Percentiles rank a stretch among this genome's conserved stretches.
phyloP scores from a whole-genome alignment of 192 early-diverging fungal genomes.

The Backusella luteola region DNA sequence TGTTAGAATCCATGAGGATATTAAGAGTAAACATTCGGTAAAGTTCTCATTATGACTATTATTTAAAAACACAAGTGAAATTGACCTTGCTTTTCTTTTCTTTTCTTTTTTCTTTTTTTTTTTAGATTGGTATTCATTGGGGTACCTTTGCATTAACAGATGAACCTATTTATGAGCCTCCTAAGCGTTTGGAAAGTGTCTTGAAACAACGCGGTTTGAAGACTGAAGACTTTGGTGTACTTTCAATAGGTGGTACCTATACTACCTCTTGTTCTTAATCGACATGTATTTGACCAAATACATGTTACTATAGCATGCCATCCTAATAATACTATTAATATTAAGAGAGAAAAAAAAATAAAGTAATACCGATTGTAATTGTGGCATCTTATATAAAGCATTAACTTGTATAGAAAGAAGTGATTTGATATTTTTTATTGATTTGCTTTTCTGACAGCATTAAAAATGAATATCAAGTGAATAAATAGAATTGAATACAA shows the following conservation, averaged over 20 bases:
- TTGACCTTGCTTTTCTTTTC: neutral
- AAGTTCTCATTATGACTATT: neutral
- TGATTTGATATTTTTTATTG: too few relatives aligned
- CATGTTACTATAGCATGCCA: too few relatives aligned
- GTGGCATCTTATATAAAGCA: too few relatives aligned
- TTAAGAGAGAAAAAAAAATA: too few relatives aligned
- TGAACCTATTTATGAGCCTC: constrained; percentile 71
- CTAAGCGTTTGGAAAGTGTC: constrained; percentile 51
- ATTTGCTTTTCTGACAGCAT: too few relatives aligned
- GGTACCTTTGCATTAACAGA: constrained; percentile 77
- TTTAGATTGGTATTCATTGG: constrained; percentile 79
- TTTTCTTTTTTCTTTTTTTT: too few relatives aligned
- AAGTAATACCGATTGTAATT: too few relatives aligned
- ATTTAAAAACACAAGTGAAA: neutral
- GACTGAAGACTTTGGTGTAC: constrained; percentile 39
- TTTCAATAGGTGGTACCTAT: constrained; percentile 52
- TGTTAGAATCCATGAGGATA: constrained; percentile 74
- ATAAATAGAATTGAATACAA: too few relatives aligned
- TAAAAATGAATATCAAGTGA: too few relatives aligned
- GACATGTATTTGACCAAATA: neutral
- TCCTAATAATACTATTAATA: too few relatives aligned
- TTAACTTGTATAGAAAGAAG: too few relatives aligned
- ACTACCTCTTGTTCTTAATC: neutral
- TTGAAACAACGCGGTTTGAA: constrained; percentile 54
- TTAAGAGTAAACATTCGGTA: constrained; percentile 55